Evolutionary conservation across 1,284 basidiomycete genomes (phyloP).

Genomic region (Pyrrhoderma lamaoense): DNA sequence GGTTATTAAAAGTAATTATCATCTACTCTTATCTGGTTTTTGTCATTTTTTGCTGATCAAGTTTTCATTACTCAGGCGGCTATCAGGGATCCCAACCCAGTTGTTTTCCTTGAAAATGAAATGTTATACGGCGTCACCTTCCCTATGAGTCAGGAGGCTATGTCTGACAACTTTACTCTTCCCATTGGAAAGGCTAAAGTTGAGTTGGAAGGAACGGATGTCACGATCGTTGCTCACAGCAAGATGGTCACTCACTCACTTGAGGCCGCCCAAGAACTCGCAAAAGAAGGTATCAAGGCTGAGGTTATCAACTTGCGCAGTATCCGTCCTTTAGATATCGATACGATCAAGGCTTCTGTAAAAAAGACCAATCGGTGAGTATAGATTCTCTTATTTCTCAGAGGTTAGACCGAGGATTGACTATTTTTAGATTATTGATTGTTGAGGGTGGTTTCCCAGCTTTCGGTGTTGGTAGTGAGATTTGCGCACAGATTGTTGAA

Average conservation of each 20-base stretch:
- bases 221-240: slow-evolving; percentile 96
- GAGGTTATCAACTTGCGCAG: slow-evolving; percentile 97
- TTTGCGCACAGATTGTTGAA: slow-evolving; percentile 94
- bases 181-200: slow-evolving; percentile 98
- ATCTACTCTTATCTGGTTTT: not conserved
- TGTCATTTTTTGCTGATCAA: slow-evolving; percentile 7
- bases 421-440: slow-evolving; percentile 63
- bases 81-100: slow-evolving; percentile 97
- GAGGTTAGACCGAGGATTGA: slow-evolving; percentile 14
- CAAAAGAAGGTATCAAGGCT: slow-evolving; percentile 94
- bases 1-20: slow-evolving; percentile 84
- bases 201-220: slow-evolving; percentile 86
- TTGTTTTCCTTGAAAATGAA: slow-evolving; percentile 99
- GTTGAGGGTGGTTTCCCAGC: slow-evolving; percentile 98
- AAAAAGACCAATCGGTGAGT: slow-evolving; percentile 94
- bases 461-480: slow-evolving; percentile 97
- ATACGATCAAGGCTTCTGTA: slow-evolving; percentile 91
- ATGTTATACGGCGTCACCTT: slow-evolving; percentile 97
- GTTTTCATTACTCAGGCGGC: slow-evolving; percentile 53
- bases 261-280: slow-evolving; percentile 88
- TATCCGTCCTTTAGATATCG: slow-evolving; percentile 95
- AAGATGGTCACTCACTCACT: slow-evolving; percentile 92
- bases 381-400: slow-evolving; percentile 13
- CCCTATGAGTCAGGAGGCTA: slow-evolving; percentile 90
- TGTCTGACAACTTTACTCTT: slow-evolving; percentile 91